Evolutionary conservation across 2,329 filamentous ascomycete species (phyloP).

Genomic region (Hymenoscyphus salicellus): DNA sequence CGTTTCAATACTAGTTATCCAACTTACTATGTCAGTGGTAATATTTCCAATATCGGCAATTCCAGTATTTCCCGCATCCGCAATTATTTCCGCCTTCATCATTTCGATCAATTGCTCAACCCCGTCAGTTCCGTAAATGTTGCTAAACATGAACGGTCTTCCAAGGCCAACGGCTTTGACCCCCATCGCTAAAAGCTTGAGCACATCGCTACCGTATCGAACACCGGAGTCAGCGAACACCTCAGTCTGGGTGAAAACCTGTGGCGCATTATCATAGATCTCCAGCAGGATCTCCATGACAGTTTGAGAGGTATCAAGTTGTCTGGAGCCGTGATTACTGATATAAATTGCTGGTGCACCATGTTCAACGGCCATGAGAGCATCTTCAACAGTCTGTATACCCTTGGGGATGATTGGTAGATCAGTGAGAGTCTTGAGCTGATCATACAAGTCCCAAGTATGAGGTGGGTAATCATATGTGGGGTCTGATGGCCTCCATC

Average conservation of each 20-base stretch:
- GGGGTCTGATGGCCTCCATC: not conserved
- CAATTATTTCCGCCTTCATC: constrained; percentile 39
- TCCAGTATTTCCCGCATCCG: constrained; percentile 6
- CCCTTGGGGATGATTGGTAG: constrained; percentile 40
- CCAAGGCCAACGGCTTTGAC: constrained; percentile 61
- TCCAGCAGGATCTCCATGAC: constrained; percentile 57
- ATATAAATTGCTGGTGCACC: constrained; percentile 46
- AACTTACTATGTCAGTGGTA: constrained; percentile 2
- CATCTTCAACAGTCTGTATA: constrained; percentile 38
- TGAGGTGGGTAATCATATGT: not conserved
- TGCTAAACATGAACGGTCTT: constrained; percentile 47
- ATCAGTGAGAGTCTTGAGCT: constrained; percentile 34
- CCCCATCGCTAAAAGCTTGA: constrained; percentile 58
- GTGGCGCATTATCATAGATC: constrained; percentile 42
- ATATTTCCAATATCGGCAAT: constrained; percentile 3
- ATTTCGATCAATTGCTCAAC: constrained; percentile 46
- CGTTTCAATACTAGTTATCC: not conserved
- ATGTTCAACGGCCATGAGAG: constrained; percentile 36
- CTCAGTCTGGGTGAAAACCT: constrained; percentile 32
- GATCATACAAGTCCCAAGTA: constrained; percentile 39
- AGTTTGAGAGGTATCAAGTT: constrained; percentile 58
- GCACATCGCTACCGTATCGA: constrained; percentile 53
- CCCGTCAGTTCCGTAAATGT: constrained; percentile 46
- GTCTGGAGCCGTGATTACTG: constrained; percentile 53
- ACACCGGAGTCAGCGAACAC: constrained; percentile 61